Percentiles rank a stretch among this genome's conserved stretches.
Conservation (phyloP, 495 filamentous ascomycete genomes). For the Evansstolkia leycettana region DNA sequence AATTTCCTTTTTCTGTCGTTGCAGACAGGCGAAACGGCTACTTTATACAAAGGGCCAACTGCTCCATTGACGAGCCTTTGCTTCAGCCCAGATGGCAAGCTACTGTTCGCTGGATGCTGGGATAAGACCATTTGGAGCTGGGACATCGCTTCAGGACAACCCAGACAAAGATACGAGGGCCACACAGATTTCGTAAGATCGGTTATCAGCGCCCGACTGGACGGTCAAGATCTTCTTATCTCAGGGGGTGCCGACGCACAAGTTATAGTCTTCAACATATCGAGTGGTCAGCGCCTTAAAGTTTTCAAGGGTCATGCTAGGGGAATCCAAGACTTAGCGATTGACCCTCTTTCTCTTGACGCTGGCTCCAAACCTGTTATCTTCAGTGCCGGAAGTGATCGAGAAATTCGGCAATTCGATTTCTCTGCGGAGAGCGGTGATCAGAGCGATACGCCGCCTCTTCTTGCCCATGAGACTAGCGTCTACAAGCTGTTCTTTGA, state of each 20-base stretch:
- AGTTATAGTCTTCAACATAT: slow-evolving; percentile 72
- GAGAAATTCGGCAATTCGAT: slow-evolving; percentile 59
- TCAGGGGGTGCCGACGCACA: slow-evolving; percentile 79
- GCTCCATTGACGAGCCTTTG: slow-evolving; percentile 71
- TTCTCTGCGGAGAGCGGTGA: slow-evolving; percentile 32
- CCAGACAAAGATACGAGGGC: slow-evolving; percentile 49
- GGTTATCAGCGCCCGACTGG: slow-evolving; percentile 38
- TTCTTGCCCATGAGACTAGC: slow-evolving; percentile 79
- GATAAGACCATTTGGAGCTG: slow-evolving; percentile 85
- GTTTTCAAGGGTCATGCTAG: slow-evolving; percentile 69
- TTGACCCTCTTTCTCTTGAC: slow-evolving; percentile 48
- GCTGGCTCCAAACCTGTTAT: slow-evolving; percentile 37
- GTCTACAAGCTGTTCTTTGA: slow-evolving; percentile 73
- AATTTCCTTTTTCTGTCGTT: slow-evolving; percentile 1
- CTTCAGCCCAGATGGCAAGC: slow-evolving; percentile 45
- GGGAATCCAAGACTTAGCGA: slow-evolving; percentile 58
- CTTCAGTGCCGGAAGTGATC: slow-evolving; percentile 72
- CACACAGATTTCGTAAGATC: slow-evolving; percentile 89
- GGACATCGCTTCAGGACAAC: slow-evolving; percentile 44
- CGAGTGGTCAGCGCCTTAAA: slow-evolving; percentile 53
- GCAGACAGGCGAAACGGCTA: slow-evolving; percentile 37
- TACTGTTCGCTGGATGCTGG: slow-evolving; percentile 82
- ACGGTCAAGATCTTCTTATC: slow-evolving; percentile 54
- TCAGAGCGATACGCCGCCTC: slow-evolving; percentile 36
- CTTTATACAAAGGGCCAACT: slow-evolving; percentile 57